phyloP scores from a whole-genome alignment of 306 rosid genomes.

The Vigna hirtella region DNA sequence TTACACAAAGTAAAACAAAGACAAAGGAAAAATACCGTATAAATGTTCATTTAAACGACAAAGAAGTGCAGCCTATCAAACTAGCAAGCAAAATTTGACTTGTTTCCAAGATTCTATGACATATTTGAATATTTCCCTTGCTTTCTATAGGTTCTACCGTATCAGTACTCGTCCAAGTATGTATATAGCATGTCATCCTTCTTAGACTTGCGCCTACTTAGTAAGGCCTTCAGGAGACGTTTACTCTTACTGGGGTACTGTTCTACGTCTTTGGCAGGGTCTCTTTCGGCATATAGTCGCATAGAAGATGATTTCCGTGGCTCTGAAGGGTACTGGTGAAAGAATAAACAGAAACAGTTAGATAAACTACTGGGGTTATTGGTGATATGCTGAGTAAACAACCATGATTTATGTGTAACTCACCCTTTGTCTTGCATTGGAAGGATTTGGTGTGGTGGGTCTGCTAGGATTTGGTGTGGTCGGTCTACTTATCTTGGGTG shows the following conservation, averaged over 20 bases:
- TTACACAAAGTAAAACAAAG: slow-evolving; percentile 11
- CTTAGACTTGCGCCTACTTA: slow-evolving; percentile 97
- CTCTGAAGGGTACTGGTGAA: slow-evolving; percentile 82
- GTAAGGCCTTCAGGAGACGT: slow-evolving; percentile 90
- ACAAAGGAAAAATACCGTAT: slow-evolving; percentile 25
- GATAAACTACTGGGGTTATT: slow-evolving; percentile 13
- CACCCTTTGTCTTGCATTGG: slow-evolving; percentile 75
- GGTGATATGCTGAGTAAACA: slow-evolving; percentile 8
- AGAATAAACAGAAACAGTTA: slow-evolving; percentile 34
- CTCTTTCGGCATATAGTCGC: slow-evolving; percentile 86
- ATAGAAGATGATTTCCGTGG: slow-evolving; percentile 93
- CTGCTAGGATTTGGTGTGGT: slow-evolving; percentile 84
- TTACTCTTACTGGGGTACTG: slow-evolving; percentile 91
- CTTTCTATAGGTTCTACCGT: slow-evolving; percentile 37
- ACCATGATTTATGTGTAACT: slow-evolving; percentile 16
- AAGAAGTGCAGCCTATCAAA: slow-evolving; percentile 38
- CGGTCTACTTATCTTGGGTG: slow-evolving; percentile 73
- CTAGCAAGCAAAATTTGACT: slow-evolving; percentile 50
- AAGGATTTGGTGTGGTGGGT: slow-evolving; percentile 85
- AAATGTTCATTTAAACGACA: slow-evolving; percentile 38
- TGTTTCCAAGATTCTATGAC: slow-evolving; percentile 49
- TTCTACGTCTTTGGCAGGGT: slow-evolving; percentile 69
- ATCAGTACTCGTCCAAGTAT: slow-evolving; percentile 91
- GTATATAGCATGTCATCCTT: slow-evolving; percentile 91
- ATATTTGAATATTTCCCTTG: slow-evolving; percentile 30